These are phyloP conservation scores for Colletotrichum tanaceti DNA, from an alignment of 2,329 filamentous ascomycete species.

Conservation along the genomic window DNA sequence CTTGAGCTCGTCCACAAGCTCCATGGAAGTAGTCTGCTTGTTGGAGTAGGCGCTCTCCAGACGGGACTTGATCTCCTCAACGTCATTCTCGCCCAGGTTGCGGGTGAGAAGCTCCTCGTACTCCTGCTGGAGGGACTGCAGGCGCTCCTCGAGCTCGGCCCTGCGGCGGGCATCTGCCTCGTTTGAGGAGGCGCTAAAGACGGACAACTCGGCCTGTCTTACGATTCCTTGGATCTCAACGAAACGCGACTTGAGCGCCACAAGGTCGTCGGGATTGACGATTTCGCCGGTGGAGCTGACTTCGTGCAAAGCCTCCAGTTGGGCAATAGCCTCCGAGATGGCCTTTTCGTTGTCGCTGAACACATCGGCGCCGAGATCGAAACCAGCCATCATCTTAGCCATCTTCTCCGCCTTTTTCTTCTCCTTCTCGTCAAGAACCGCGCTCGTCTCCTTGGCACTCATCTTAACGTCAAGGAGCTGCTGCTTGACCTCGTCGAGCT, in stretches of 20 bases:
- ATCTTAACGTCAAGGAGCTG: constrained; percentile 96
- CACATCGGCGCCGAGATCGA: constrained; percentile 91
- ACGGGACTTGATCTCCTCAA: constrained; percentile 84
- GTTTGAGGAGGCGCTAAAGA: constrained; percentile 76
- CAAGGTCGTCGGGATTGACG: constrained; percentile 83
- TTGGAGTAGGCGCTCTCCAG: constrained; percentile 81
- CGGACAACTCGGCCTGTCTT: constrained; percentile 88
- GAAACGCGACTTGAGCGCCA: constrained; percentile 80
- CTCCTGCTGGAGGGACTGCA: constrained; percentile 80
- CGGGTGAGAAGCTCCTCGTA: constrained; percentile 86
- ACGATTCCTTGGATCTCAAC: constrained; percentile 93
- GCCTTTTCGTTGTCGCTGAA: constrained; percentile 93
- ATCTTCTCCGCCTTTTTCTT: constrained; percentile 99
- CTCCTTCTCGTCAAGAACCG: constrained; percentile 94
- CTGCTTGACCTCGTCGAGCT: constrained; percentile 95
- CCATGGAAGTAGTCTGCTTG: constrained; percentile 77
- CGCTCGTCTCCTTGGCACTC: constrained; percentile 92
- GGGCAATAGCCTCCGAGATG: constrained; percentile 85
- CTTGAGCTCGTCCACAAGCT: constrained; percentile 82
- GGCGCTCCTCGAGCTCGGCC: constrained; percentile 80
- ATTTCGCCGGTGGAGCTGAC: constrained; percentile 81
- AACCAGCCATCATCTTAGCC: constrained; percentile 99
- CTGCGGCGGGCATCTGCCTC: constrained; percentile 75
- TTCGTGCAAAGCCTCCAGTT: constrained; percentile 82
- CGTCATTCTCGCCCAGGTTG: constrained; percentile 81